Base-by-base conservation (phyloP, 176 grass and related monocot genomes). In the Musa beccarii region DNA sequence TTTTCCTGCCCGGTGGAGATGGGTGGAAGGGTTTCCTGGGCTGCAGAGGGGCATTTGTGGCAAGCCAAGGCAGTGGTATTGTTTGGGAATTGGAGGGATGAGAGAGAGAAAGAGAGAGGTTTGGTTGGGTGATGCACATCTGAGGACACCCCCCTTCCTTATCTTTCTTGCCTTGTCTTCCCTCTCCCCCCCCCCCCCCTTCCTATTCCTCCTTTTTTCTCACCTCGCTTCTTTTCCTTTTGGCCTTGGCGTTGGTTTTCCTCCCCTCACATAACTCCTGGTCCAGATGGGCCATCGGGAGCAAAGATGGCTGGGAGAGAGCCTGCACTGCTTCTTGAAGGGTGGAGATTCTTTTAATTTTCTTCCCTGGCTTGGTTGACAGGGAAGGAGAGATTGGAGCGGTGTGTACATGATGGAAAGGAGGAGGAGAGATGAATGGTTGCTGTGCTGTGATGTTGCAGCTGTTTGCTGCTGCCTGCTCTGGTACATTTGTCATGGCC, bases 11-110 rank as follows among this genome's bases (percentile, higher is more conserved):
- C 68, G 75, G 85, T 69, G 64, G 53, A 80, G 79, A 21, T 55
- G 74, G 70, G 72, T 87, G 84, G 62, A 74, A 69, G 79, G 85
- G 69, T 82, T 76, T 76, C 85, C 62, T 63, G 73, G 52, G 28
- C 76, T 77, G 69, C 65, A 80, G 76, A 81, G 81, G 85, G 85
- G 85, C 85, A 87, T 72, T 80, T 87, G 68, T 87, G 85, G 85
- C 73, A 87, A 78, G 72, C 79, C 12, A 12, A 59, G 72, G 75
- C 63, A 75, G 76, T 69, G 75, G 85, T 83, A 83, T 77, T 79
- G 82, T 80, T 51, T 55, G 82, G 67, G 71, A 82, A 80, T 72
- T 79, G 72, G 84, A 69, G 55, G 25, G 26, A 53, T 51, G 43
- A 66, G 51, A 63, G 80, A 80, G 55, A 80, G 67, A 79, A 50